Evolutionary conservation across 495 filamentous ascomycete species (phyloP), one percentile per base, ranked within the genome.

Genomic region (Talaromyces proteolyticus): DNA sequence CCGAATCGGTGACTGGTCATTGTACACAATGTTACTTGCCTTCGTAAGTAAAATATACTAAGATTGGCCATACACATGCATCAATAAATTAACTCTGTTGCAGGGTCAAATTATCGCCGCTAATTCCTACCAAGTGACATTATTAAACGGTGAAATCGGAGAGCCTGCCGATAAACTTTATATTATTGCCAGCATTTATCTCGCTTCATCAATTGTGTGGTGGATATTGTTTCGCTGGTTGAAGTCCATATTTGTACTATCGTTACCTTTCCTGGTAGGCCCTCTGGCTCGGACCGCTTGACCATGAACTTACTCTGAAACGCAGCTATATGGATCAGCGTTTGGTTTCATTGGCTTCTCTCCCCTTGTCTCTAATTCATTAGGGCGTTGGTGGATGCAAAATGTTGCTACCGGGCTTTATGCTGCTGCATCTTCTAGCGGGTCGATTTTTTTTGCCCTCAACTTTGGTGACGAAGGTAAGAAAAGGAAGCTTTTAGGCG

Each of bases 81-180:
- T 20, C 36, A 17, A 17, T n/a, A 12, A 6, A 42, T 29, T n/a
- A 21, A 16, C 18, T 24, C 20, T 22, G 24, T 12, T 44, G n/a
- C 34, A 52, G 54, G 81, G 80, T 5, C 84, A 86, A 58, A 77
- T 87, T 51, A 75, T 87, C 39, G 79, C 84, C 0, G 78, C 80
- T 43, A 86, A 83, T 57, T 84, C 79, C 0, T 84, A 85, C 62
- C 83, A 87, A 52, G 81, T 87, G 59, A 83, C 81, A 4, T 75
- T 87, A 12, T 64, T 87, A 18, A 77, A 72, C 4, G 84, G 82
- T 19, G 73, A 78, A 51, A 67, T 79, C 12, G 80, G 77, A 16
- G 69, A 86, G 57, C 70, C 78, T 6, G 79, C 81, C 3, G 63
- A 74, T 23, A 79, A 81, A 64, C 69, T 87, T 18, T 87, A 87